These are phyloP conservation scores for Neurospora crassa DNA, from an alignment of 2,329 filamentous ascomycete species.

Conservation along the genomic window DNA sequence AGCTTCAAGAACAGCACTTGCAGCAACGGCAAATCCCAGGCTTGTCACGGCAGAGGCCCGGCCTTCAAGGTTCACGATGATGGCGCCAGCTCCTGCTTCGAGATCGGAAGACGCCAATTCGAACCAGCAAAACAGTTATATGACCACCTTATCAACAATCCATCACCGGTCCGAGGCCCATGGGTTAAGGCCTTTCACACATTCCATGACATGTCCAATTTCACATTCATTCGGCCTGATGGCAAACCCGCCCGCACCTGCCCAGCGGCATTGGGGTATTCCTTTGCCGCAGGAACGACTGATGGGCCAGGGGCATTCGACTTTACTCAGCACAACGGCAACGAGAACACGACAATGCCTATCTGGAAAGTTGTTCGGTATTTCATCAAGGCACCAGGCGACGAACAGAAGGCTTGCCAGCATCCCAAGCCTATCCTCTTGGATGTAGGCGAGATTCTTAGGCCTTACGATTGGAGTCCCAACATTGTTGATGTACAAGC, in stretches of 20 bases:
- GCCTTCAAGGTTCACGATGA: constrained; percentile 58
- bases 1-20: constrained; percentile 79
- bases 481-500: constrained; percentile 87
- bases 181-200: constrained; percentile 76
- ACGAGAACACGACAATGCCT: constrained; percentile 56
- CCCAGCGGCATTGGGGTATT: constrained; percentile 80
- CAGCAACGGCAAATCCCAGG: constrained; percentile 54
- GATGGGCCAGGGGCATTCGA: constrained; percentile 89
- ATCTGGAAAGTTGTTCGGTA: constrained; percentile 71
- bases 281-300: constrained; percentile 85
- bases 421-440: constrained; percentile 74
- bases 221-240: constrained; percentile 63
- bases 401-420: constrained; percentile 67
- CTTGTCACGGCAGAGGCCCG: constrained; percentile 67
- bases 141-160: constrained; percentile 36
- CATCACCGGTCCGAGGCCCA: constrained; percentile 47
- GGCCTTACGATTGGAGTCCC: constrained; percentile 79
- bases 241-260: constrained; percentile 65
- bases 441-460: constrained; percentile 72
- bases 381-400: constrained; percentile 59
- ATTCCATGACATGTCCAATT: constrained; percentile 73
- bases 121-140: constrained; percentile 34
- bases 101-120: constrained; percentile 67
- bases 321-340: constrained; percentile 77
- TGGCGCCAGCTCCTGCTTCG: constrained; percentile 64